phyloP scores from a whole-genome alignment of 768 basidiomycete species.

The Boletus huronensis region DNA sequence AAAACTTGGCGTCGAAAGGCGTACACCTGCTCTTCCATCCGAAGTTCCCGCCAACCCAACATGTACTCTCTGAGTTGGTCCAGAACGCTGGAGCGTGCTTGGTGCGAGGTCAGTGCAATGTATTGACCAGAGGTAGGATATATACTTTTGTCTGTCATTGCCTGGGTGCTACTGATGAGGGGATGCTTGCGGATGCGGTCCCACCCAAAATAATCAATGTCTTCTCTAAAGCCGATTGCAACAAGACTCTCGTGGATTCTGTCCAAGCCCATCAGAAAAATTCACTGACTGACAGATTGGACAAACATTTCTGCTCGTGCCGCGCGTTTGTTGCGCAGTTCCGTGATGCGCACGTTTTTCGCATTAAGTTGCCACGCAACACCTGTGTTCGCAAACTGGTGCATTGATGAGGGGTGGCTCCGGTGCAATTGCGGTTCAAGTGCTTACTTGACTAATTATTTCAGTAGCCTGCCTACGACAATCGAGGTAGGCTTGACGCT shows the following conservation, averaged over 20 bases:
- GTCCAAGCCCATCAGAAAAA: slow-evolving; percentile 2
- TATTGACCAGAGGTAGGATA: not conserved
- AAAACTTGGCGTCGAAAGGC: slow-evolving; percentile 24
- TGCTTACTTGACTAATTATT: slow-evolving; percentile 10
- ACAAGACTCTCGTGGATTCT: slow-evolving; percentile 22
- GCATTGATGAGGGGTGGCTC: slow-evolving; percentile 7
- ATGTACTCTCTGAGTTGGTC: slow-evolving; percentile 26
- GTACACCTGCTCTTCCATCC: slow-evolving; percentile 30
- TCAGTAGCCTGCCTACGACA: slow-evolving; percentile 9
- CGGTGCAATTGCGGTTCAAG: not conserved
- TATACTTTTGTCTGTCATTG: slow-evolving; percentile 22
- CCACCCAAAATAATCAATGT: slow-evolving; percentile 31
- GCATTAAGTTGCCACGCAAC: slow-evolving; percentile 24
- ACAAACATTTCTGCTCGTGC: slow-evolving; percentile 28
- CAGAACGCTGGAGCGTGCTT: slow-evolving; percentile 17
- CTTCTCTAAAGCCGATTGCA: slow-evolving; percentile 21
- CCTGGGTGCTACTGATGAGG: slow-evolving; percentile 25
- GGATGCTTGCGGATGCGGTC: slow-evolving; percentile 30
- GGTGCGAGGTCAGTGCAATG: slow-evolving; percentile 6
- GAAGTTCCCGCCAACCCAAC: slow-evolving; percentile 30
- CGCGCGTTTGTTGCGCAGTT: slow-evolving; percentile 23
- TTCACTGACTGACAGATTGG: not conserved
- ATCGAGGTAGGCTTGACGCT: slow-evolving; percentile 21
- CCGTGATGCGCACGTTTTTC: slow-evolving; percentile 17
- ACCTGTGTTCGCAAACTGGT: slow-evolving; percentile 25